These are phyloP conservation scores for Yamadazyma diddensiae DNA, from an alignment of 1,139 yeast species.

Conservation along the genomic window DNA sequence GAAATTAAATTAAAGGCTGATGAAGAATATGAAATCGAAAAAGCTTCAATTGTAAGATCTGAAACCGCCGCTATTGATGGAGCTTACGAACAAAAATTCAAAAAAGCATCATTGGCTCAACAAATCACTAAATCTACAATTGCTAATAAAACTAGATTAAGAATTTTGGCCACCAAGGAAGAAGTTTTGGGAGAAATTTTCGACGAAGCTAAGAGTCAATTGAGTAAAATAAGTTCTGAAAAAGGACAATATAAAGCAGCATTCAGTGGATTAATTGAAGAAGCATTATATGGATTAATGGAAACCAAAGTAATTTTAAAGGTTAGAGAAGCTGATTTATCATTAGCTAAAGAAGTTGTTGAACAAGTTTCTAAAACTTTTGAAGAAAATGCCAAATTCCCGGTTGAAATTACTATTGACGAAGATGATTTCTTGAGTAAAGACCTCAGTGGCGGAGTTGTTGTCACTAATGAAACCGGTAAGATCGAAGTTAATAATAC, in stretches of 20 bases:
- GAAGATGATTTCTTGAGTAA: constrained; percentile 55
- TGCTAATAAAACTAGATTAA: constrained; percentile 91
- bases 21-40: constrained; percentile 97
- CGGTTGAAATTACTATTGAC: constrained; percentile 51
- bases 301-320: constrained; percentile 64
- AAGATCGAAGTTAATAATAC: constrained; percentile 91
- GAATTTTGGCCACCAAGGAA: constrained; percentile 84
- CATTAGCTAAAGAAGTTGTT: constrained; percentile 60
- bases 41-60: constrained; percentile 88
- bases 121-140: constrained; percentile 95
- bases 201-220: constrained; percentile 61
- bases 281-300: constrained; percentile 72
- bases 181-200: constrained; percentile 74
- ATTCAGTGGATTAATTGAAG: constrained; percentile 76
- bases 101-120: constrained; percentile 88
- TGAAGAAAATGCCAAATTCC: constrained; percentile 53
- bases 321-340: constrained; percentile 69
- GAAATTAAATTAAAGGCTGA: constrained; percentile 95
- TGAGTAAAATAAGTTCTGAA: constrained; percentile 50
- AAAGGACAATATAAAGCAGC: constrained; percentile 63
- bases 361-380: constrained; percentile 63
- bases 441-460: constrained; percentile 81
- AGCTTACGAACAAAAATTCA: constrained; percentile 75
- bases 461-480: constrained; percentile 66
- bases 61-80: constrained; percentile 89